Conservation (phyloP, 2,329 filamentous ascomycete genomes). For the Fusarium oligoseptatum region DNA sequence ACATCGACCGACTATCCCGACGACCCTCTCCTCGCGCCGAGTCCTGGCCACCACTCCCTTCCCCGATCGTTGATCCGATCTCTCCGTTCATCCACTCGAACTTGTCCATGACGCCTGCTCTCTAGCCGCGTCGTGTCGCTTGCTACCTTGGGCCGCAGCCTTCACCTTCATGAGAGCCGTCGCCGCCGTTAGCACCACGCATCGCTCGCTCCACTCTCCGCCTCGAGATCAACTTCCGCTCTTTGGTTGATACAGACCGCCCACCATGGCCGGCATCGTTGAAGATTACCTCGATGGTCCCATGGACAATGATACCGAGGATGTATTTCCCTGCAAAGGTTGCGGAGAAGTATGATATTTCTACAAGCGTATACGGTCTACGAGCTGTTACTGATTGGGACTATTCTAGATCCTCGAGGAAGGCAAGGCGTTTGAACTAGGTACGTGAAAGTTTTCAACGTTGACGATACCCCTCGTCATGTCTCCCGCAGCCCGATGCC, state of each 20-base stretch:
- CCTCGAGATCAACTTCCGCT: conserved; percentile 16
- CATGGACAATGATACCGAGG: conserved; percentile 83
- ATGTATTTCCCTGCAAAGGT: conserved; percentile 90
- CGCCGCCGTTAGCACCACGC: conserved; percentile 25
- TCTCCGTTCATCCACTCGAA: conserved; percentile 18
- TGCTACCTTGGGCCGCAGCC: conserved; percentile 39
- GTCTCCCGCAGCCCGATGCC: not conserved
- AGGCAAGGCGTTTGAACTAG: conserved; percentile 97
- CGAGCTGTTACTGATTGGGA: conserved; percentile 32
- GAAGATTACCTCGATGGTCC: conserved; percentile 74
- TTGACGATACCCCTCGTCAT: conserved; percentile 2
- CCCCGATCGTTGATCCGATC: conserved; percentile 29
- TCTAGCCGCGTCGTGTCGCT: conserved; percentile 40
- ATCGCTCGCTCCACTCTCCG: conserved; percentile 24
- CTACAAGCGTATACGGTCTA: not conserved
- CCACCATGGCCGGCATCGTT: conserved; percentile 63
- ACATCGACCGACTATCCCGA: conserved; percentile 27
- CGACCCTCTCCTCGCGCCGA: conserved; percentile 27
- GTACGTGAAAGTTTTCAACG: conserved; percentile 64
- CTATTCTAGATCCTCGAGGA: conserved; percentile 87
- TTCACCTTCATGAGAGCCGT: conserved; percentile 37
- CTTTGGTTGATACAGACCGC: conserved; percentile 24
- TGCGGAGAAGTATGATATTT: conserved; percentile 81
- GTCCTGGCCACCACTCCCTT: conserved; percentile 15
- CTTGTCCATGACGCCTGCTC: conserved; percentile 43